Evolutionary conservation across 2,329 filamentous ascomycete species (phyloP), one percentile per base, ranked within the genome.

Genomic region (Arthrinium puccinioides): DNA sequence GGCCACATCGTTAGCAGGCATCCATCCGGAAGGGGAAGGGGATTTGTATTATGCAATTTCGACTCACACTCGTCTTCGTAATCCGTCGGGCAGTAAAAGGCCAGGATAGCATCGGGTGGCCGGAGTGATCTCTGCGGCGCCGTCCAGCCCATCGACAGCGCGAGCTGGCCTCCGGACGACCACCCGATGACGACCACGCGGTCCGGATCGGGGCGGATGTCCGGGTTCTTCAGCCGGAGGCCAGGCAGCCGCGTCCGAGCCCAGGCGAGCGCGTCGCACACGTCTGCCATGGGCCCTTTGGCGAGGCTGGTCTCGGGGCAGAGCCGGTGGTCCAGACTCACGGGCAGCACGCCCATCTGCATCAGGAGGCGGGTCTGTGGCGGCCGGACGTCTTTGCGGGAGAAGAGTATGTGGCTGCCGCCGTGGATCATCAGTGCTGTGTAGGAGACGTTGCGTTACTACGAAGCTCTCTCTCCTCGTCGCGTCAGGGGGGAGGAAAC

Each of bases 261-360:
- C 66, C 68, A 74, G 0, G 34, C 13, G 1, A 67, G 50, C 1
- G 68, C 66, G 38, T 69, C 63, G 15, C 56, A 49, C 2, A 62
- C 55, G 43, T 75, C 72, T 3, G 39, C 42, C 51, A 74, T 63
- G 0, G 71, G 57, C 0, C 71, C 72, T 1, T 69, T 59, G 3
- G 54, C 32, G 6, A 75, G 44, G 16, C 52, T 63, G 2, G 60
- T 53, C 29, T 73, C 67, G 0, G 70, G 71, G 39, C 69, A 74
- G 1, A 74, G 57, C 1, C 69, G 51, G 41, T 74, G 69, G 45
- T 74, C 70, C 0, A 73, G 36, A 42, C 63, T 69, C 9, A 75
- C 51, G 0, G 70, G 69, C 1, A 74, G 48, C 20, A 72, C 59
- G 0, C 66, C 66, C 4, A 48, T 38, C 1, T 51, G 40, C 0